A percentile compares a stretch with the other conserved stretches of the same genome.
Evolutionary conservation across 345 rosid genomes (phyloP).

Genomic region (Camelina laxa): DNA sequence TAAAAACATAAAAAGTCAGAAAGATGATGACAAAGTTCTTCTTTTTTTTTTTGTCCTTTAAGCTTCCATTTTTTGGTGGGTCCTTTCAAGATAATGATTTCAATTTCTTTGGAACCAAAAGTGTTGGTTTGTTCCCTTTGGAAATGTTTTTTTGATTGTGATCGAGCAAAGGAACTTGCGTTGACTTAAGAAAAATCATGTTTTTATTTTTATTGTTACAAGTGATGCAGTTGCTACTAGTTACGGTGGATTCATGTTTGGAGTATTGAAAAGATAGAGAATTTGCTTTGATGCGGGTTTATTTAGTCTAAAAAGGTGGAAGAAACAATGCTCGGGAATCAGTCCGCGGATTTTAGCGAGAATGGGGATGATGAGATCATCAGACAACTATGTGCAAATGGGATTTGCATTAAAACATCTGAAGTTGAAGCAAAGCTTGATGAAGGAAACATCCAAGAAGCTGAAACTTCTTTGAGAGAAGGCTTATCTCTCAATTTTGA

Average conservation of each 20-base stretch:
- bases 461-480: slow-evolving; percentile 90
- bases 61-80: slow-evolving; percentile 40
- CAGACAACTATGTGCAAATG: slow-evolving; percentile 73
- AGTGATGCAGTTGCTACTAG: slow-evolving; percentile 42
- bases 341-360: slow-evolving; percentile 49
- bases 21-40: slow-evolving; percentile 36
- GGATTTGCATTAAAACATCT: slow-evolving; percentile 62
- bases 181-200: slow-evolving; percentile 3
- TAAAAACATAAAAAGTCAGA: slow-evolving; percentile 5
- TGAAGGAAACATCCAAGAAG: slow-evolving; percentile 88
- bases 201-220: slow-evolving; percentile 5
- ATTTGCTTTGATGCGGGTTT: neutral
- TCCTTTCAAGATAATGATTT: slow-evolving; percentile 35
- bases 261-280: slow-evolving; percentile 12
- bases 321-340: slow-evolving; percentile 46
- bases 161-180: neutral
- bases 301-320: no score
- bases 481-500: slow-evolving; percentile 85
- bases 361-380: slow-evolving; percentile 41
- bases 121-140: neutral
- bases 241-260: slow-evolving; percentile 32
- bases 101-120: neutral
- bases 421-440: slow-evolving; percentile 92
- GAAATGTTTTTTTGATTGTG: neutral
- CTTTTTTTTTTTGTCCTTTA: slow-evolving; percentile 1